Conservation (phyloP, 1,139 yeast genomes). For the Saccharomyces hybrid region DNA sequence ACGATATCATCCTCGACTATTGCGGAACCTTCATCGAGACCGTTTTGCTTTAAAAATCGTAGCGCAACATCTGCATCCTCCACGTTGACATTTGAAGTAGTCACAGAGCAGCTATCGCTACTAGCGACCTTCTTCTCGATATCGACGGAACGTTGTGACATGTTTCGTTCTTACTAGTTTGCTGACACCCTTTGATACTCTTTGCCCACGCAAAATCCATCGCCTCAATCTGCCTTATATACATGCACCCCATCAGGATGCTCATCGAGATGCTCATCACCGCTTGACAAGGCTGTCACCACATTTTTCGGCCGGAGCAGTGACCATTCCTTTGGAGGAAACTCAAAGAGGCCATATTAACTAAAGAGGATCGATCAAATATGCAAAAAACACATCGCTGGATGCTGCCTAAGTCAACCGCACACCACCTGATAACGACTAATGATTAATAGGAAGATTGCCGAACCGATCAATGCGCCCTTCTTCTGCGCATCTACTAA, state of each 20-base stretch:
- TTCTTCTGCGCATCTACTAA: not conserved
- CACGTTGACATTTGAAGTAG: conserved; percentile 3
- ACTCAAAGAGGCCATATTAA: not conserved
- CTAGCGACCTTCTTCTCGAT: not conserved
- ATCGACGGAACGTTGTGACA: not conserved
- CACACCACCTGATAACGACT: not conserved
- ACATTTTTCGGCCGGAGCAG: not conserved
- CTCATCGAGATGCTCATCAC: conserved; percentile 1
- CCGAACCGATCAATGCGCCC: not conserved
- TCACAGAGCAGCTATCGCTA: not conserved
- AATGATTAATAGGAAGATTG: not conserved
- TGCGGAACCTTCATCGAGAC: conserved; percentile 3
- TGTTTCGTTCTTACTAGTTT: not conserved
- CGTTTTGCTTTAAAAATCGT: conserved; percentile 19
- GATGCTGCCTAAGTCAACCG: not conserved
- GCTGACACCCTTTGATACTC: not conserved
- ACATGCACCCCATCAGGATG: not conserved
- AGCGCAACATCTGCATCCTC: conserved; percentile 25
- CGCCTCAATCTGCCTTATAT: not conserved
- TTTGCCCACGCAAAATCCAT: too few relatives aligned
- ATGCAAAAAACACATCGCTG: not conserved
- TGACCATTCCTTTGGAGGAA: not conserved
- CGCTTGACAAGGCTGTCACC: not conserved
- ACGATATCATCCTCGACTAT: conserved; percentile 4
- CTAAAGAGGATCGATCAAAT: not conserved